Percentiles rank a stretch among this genome's conserved stretches.
Evolutionary conservation across 805 yeast genomes (phyloP).

Genomic region (Spencermartinsiella europaea): DNA sequence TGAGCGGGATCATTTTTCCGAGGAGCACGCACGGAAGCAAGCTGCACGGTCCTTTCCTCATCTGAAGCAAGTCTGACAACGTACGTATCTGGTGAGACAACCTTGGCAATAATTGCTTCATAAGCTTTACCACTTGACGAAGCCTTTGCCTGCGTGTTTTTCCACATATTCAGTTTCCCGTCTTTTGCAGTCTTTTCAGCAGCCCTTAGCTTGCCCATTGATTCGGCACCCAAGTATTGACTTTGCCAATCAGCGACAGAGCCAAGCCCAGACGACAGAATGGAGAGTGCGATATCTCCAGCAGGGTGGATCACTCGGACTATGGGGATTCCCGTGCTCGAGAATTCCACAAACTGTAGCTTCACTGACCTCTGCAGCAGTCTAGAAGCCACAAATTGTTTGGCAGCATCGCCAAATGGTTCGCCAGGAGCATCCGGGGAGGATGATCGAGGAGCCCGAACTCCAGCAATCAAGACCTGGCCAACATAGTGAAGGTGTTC

Average conservation of each 20-base stretch:
- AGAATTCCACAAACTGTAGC: constrained; percentile 54
- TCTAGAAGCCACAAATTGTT: constrained; percentile 55
- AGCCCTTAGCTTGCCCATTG: constrained; percentile 56
- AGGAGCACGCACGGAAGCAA: constrained; percentile 74
- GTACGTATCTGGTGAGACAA: constrained; percentile 65
- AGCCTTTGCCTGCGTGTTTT: constrained; percentile 30
- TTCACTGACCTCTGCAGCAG: constrained; percentile 57
- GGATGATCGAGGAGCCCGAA: constrained; percentile 65
- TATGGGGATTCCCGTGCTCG: constrained; percentile 39
- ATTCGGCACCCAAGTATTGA: constrained; percentile 54
- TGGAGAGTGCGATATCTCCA: constrained; percentile 66
- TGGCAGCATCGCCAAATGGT: constrained; percentile 64
- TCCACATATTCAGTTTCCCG: constrained; percentile 55
- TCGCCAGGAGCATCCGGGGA: constrained; percentile 38
- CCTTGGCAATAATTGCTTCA: constrained; percentile 52
- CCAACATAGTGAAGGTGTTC: constrained; percentile 48
- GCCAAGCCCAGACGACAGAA: constrained; percentile 66
- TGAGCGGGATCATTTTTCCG: constrained; percentile 53
- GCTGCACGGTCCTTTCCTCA: constrained; percentile 58
- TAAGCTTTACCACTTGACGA: constrained; percentile 43
- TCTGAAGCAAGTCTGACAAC: constrained; percentile 45
- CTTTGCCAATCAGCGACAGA: constrained; percentile 81
- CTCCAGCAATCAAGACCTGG: constrained; percentile 67
- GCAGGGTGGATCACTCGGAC: constrained; percentile 63
- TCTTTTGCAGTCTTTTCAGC: constrained; percentile 59